Percentiles rank a stretch among this genome's conserved stretches.
These are phyloP conservation scores for Chaetoceros muelleri DNA, from an alignment of 108 stramenopile species.

Conservation along the genomic window DNA sequence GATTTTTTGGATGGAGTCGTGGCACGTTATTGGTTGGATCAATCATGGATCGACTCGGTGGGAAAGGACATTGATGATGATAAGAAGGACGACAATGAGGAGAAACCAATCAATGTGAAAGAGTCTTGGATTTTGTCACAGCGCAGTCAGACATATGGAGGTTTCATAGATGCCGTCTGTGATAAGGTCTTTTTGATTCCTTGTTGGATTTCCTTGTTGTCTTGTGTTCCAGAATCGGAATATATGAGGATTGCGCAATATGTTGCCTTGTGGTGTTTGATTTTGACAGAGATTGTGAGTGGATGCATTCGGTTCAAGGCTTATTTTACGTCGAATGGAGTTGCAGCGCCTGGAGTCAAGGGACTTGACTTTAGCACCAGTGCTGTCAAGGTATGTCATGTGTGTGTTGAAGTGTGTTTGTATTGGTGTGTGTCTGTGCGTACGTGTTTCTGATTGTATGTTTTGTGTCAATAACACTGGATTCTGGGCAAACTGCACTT, in stretches of 20 bases:
- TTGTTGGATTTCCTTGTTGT: constrained; percentile 35
- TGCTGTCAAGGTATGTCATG: constrained; percentile 30
- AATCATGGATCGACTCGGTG: not conserved
- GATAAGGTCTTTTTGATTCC: constrained; percentile 48
- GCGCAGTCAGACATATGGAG: constrained; percentile 27
- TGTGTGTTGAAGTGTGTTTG: no score
- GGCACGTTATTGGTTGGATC: constrained; percentile 36
- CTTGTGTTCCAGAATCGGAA: constrained; percentile 10
- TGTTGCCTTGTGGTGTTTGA: constrained; percentile 20
- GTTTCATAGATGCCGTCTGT: constrained; percentile 45
- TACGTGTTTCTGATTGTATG: not conserved
- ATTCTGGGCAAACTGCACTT: not conserved
- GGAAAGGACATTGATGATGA: constrained; percentile 1
- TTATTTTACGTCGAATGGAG: constrained; percentile 25
- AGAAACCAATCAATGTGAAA: constrained; percentile 15
- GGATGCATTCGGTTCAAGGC: constrained; percentile 36
- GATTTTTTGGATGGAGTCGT: constrained; percentile 46
- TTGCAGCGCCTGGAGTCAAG: constrained; percentile 25
- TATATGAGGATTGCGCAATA: constrained; percentile 18
- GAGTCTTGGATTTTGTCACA: constrained; percentile 25
- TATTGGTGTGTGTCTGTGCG: not conserved
- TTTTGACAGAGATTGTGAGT: constrained; percentile 29
- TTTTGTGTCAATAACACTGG: not conserved
- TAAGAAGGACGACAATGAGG: constrained; percentile 5
- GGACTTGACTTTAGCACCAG: constrained; percentile 38